Conservation (phyloP, 306 rosid species). For the Sicyos edulis region DNA sequence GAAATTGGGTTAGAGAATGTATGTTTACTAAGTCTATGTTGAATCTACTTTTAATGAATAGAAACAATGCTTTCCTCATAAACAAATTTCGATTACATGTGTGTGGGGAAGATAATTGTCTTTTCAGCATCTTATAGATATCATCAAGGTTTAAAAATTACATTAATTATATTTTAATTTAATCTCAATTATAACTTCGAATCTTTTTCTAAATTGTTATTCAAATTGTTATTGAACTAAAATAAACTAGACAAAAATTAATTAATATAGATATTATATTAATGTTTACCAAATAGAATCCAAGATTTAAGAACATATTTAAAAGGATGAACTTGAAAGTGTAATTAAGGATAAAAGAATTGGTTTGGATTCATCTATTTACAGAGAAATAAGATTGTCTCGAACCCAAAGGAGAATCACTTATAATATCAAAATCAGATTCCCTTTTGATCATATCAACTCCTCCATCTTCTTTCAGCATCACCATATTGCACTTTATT, state of each 20-base stretch:
- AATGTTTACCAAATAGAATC: too few species aligned
- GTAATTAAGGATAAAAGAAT: neutral
- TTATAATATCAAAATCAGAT: neutral
- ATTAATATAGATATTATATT: too few species aligned
- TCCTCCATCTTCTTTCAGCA: conserved; percentile 46
- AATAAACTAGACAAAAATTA: too few species aligned
- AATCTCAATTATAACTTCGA: too few species aligned
- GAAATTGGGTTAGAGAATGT: neutral
- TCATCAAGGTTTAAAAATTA: too few species aligned
- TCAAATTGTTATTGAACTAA: too few species aligned
- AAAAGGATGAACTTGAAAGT: neutral
- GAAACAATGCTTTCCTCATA: neutral
- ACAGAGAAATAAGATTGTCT: neutral
- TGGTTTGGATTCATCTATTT: neutral
- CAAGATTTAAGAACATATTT: too few species aligned
- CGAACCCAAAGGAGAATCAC: neutral
- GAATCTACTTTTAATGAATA: neutral
- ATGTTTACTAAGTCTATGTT: neutral
- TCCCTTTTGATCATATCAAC: conserved; percentile 36
- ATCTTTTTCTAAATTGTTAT: too few species aligned
- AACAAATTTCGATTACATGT: too few species aligned
- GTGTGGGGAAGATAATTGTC: too few species aligned
- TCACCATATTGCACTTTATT: conserved; percentile 42
- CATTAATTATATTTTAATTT: too few species aligned
- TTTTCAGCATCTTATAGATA: too few species aligned